These are phyloP conservation scores for Phytophthora sp. DNA, from an alignment of 352 stramenopile genomes.

Conservation along the genomic window DNA sequence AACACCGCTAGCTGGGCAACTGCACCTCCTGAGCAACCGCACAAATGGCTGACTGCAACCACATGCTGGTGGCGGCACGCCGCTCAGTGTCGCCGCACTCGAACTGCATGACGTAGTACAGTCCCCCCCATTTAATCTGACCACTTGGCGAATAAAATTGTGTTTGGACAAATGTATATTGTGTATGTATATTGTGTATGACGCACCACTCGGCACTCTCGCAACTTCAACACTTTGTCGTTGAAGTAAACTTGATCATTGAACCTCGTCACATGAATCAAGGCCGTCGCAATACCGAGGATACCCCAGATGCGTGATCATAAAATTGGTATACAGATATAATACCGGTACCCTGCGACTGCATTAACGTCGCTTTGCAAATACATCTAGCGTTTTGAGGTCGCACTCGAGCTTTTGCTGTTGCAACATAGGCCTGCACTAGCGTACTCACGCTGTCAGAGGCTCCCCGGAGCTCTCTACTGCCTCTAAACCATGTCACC, in stretches of 20 bases:
- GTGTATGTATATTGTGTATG: slow-evolving; percentile 1
- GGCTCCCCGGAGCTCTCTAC: slow-evolving; percentile 28
- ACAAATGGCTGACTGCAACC: slow-evolving; percentile 7
- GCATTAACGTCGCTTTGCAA: background rate
- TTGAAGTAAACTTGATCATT: slow-evolving; percentile 18
- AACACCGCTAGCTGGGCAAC: background rate
- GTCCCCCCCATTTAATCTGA: slow-evolving; percentile 8
- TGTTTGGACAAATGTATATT: slow-evolving; percentile 1
- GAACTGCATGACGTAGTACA: slow-evolving; percentile 28
- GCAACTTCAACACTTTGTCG: slow-evolving; percentile 8
- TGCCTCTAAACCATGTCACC: slow-evolving; percentile 14
- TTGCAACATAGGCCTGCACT: slow-evolving; percentile 9
- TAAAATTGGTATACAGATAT: background rate
- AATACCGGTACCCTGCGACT: background rate
- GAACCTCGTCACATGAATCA: background rate
- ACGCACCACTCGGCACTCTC: slow-evolving; percentile 8
- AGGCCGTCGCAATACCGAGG: background rate
- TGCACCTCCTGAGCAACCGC: background rate
- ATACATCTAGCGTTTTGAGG: background rate
- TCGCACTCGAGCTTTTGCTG: slow-evolving; percentile 3
- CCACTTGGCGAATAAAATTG: slow-evolving; percentile 8
- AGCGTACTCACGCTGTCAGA: slow-evolving; percentile 7
- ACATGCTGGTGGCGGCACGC: background rate
- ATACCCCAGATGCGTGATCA: background rate
- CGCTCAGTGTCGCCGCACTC: background rate